These are phyloP conservation scores for Encephalitozoon romaleae DNA, from an alignment of 371 early-diverging fungal genomes.

Conservation along the genomic window DNA sequence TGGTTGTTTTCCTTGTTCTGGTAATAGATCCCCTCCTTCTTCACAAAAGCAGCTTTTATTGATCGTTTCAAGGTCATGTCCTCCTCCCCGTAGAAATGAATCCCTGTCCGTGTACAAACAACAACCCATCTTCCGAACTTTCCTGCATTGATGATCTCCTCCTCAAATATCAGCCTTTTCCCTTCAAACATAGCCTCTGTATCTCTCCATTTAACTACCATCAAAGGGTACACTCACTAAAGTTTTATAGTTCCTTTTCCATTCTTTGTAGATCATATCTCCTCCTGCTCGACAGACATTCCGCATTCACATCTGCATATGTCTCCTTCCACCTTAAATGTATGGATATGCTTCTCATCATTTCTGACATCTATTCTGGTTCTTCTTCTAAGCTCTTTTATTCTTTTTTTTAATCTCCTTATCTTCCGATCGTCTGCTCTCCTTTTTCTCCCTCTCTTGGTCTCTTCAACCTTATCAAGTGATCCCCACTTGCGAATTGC, in stretches of 20 bases:
- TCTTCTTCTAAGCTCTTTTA: constrained; percentile 43
- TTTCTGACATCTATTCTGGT: not conserved
- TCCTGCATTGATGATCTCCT: not conserved
- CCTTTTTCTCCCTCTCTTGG: constrained; percentile 33
- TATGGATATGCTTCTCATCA: constrained; percentile 37
- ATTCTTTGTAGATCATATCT: constrained; percentile 24
- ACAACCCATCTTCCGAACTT: constrained; percentile 7
- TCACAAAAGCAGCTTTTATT: not conserved
- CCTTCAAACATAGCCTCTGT: not conserved
- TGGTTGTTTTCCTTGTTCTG: constrained; percentile 1
- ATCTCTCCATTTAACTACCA: constrained; percentile 20
- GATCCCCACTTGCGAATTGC: constrained; percentile 48
- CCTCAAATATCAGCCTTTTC: not conserved
- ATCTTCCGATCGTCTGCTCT: constrained; percentile 39
- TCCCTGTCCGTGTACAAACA: not conserved
- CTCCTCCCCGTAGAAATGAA: constrained; percentile 17
- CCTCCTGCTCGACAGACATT: constrained; percentile 56
- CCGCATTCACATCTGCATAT: constrained; percentile 51
- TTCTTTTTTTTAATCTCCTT: constrained; percentile 44
- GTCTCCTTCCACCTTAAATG: constrained; percentile 13
- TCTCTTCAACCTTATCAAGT: constrained; percentile 34
- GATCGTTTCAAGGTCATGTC: not conserved
- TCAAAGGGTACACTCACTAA: not conserved
- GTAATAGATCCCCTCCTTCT: not conserved
- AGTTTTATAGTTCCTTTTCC: not conserved